phyloP scores from a whole-genome alignment of 139 green algal species.

The Coelastrella sp. region DNA sequence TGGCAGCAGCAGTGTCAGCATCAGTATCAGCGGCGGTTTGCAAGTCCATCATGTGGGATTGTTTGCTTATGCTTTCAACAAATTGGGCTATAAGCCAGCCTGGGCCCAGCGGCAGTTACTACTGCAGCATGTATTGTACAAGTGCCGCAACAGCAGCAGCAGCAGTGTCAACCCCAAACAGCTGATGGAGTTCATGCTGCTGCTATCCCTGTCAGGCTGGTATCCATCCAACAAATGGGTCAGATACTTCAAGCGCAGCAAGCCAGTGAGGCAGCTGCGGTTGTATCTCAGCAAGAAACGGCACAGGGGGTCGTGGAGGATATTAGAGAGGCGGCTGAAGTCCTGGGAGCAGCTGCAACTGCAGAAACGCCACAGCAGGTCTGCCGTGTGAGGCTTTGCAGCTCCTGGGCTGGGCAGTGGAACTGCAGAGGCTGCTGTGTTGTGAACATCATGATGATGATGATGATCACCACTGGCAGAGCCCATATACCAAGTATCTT shows the following conservation, averaged over 20 bases:
- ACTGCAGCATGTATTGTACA: neutral
- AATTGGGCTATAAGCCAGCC: neutral
- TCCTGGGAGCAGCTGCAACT: neutral
- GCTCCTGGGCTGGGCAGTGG: no score
- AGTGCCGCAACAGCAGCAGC: neutral
- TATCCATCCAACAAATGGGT: neutral
- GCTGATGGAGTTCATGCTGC: neutral
- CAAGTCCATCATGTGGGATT: neutral
- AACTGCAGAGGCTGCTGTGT: no score
- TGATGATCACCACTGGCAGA: no score
- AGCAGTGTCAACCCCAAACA: neutral
- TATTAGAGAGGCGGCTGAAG: neutral
- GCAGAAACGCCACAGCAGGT: no score
- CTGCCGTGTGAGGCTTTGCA: no score
- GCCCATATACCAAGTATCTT: no score
- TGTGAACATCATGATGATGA: no score
- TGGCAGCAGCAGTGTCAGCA: neutral
- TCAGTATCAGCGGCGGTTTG: neutral
- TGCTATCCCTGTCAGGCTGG: neutral
- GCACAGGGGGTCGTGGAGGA: neutral
- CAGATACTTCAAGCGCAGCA: conserved; percentile 9
- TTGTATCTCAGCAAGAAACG: neutral
- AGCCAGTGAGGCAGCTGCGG: neutral
- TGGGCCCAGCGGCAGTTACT: neutral
- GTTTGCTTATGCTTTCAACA: neutral